Evolutionary conservation across 2,329 filamentous ascomycete species (phyloP).

Genomic region (Xylaria sp.): DNA sequence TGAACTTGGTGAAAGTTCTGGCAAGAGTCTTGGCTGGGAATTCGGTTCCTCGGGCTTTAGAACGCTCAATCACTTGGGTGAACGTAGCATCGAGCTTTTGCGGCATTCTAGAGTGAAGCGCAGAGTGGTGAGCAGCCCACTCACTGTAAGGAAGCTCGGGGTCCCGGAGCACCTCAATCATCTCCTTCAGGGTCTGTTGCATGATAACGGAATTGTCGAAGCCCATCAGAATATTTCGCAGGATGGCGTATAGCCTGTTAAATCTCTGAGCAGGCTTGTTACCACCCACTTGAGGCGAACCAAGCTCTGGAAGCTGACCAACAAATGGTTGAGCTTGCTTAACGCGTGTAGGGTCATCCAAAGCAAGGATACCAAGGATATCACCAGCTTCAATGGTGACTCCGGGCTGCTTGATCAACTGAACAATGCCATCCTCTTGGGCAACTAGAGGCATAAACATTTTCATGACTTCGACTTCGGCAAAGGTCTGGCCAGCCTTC

Average conservation of each 20-base stretch:
- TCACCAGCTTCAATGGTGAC: conserved; percentile 98
- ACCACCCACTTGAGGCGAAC: conserved; percentile 86
- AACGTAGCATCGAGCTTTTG: conserved; percentile 88
- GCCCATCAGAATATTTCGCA: conserved; percentile 88
- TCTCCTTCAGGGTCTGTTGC: conserved; percentile 83
- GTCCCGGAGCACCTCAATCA: conserved; percentile 90
- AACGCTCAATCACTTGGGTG: conserved; percentile 85
- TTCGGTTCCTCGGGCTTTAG: conserved; percentile 80
- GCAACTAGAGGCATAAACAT: conserved; percentile 99
- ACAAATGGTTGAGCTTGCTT: conserved; percentile 97
- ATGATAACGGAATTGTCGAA: conserved; percentile 99
- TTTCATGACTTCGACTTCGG: conserved; percentile 99
- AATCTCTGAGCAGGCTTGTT: conserved; percentile 93
- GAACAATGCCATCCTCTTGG: conserved; percentile 94
- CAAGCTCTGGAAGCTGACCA: conserved; percentile 87
- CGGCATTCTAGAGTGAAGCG: conserved; percentile 96
- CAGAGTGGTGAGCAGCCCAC: conserved; percentile 95
- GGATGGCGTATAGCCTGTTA: conserved; percentile 77
- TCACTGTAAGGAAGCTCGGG: conserved; percentile 94
- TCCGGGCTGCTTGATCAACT: conserved; percentile 98
- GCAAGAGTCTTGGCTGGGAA: conserved; percentile 91
- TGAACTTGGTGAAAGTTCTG: conserved; percentile 87
- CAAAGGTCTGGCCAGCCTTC: conserved; percentile 90
- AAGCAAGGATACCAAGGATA: conserved; percentile 94
- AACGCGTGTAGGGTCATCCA: conserved; percentile 95